Evolutionary conservation across 441 rosid genomes (phyloP).

Genomic region (Isatis lusitanica): DNA sequence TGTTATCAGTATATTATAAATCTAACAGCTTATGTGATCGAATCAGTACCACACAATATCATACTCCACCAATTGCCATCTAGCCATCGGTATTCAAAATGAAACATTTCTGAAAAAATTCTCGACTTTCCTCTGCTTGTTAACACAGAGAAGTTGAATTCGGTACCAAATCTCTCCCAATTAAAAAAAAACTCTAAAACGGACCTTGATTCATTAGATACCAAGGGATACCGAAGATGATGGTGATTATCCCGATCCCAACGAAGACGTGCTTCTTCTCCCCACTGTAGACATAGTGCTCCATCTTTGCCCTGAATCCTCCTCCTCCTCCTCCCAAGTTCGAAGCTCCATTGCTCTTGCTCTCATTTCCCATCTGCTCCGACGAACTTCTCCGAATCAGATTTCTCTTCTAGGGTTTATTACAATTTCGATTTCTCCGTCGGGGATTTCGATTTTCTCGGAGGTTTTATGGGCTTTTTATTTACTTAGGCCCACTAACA

Average conservation of each 20-base stretch:
- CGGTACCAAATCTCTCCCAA: neutral
- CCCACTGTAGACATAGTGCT: conserved; percentile 62
- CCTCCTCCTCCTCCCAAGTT: conserved; percentile 41
- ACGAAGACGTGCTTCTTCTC: conserved; percentile 75
- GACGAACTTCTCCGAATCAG: neutral
- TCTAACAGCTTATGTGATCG: neutral
- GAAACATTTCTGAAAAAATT: neutral
- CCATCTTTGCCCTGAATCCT: conserved; percentile 60
- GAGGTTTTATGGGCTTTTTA: conserved; percentile 20
- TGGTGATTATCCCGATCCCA: conserved; percentile 44
- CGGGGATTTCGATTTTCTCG: neutral
- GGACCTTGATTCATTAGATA: conserved; percentile 69
- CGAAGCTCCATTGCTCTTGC: conserved; percentile 30
- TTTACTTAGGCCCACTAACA: conserved; percentile 13
- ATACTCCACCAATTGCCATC: neutral
- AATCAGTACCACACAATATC: neutral
- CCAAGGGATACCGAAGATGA: conserved; percentile 60
- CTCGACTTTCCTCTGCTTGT: neutral
- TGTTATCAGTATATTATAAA: neutral
- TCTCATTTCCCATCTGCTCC: conserved; percentile 34
- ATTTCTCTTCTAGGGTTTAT: conserved; percentile 26
- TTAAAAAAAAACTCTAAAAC: neutral
- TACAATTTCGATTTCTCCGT: neutral
- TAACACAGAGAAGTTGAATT: neutral
- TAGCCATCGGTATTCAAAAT: neutral